These are phyloP conservation scores for Akanthomyces dipterigenus DNA, from an alignment of 2,329 filamentous ascomycete genomes.

Conservation along the genomic window DNA sequence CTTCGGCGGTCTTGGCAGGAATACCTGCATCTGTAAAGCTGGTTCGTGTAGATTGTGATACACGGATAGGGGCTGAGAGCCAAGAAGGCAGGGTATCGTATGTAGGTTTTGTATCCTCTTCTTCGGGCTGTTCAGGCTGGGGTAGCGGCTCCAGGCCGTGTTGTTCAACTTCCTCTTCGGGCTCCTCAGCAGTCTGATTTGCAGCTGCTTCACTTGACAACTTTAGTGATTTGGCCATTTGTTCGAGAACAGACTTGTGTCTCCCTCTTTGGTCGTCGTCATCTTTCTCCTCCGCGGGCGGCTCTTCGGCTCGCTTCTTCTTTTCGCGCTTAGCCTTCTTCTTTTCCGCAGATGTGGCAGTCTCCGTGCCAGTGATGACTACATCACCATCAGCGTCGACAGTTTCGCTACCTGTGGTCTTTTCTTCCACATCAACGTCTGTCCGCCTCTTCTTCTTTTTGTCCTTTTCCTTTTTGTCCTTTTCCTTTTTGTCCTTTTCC, in stretches of 20 bases:
- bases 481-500: no score
- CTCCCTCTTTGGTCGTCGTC: conserved; percentile 26
- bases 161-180: conserved; percentile 35
- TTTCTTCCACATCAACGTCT: not conserved
- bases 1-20: conserved; percentile 49
- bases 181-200: conserved; percentile 24
- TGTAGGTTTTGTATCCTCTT: conserved; percentile 52
- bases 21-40: conserved; percentile 62
- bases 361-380: not conserved
- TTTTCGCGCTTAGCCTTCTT: conserved; percentile 23
- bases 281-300: conserved; percentile 18
- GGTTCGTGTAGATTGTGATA: conserved; percentile 51
- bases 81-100: conserved; percentile 76
- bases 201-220: conserved; percentile 36
- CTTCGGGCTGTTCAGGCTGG: conserved; percentile 60
- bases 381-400: conserved; percentile 3
- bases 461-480: conserved; percentile 14
- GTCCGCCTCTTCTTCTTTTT: conserved; percentile 12
- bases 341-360: not conserved
- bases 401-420: not conserved
- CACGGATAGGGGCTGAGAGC: conserved; percentile 69
- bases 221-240: conserved; percentile 49
- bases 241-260: conserved; percentile 48
- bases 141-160: conserved; percentile 77
- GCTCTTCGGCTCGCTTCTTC: conserved; percentile 25